Evolutionary conservation across 805 yeast genomes (phyloP).

Genomic region (Ogataea angusta): DNA sequence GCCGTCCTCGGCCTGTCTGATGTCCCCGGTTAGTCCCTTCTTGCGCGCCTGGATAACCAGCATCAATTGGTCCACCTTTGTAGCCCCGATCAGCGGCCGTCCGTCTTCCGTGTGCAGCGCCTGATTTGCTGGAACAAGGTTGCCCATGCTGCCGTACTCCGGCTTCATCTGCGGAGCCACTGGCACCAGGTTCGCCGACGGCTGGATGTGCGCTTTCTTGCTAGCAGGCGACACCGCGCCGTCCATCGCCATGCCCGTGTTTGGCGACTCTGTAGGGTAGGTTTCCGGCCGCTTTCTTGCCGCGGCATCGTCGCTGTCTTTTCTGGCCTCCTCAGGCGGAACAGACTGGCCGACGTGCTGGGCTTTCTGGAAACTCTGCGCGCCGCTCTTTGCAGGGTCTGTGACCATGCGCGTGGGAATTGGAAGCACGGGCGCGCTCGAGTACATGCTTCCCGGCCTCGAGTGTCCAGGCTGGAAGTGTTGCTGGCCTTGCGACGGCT

Average conservation of each 20-base stretch:
- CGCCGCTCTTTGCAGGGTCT: slow-evolving; percentile 2
- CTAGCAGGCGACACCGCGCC: not conserved
- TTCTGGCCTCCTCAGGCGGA: not conserved
- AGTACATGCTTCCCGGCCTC: slow-evolving; percentile 23
- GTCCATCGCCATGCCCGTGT: not conserved
- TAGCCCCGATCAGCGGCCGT: slow-evolving; percentile 74
- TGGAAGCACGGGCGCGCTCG: slow-evolving; percentile 21
- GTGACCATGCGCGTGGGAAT: slow-evolving; percentile 19
- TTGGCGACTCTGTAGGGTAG: not conserved
- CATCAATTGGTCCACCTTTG: slow-evolving; percentile 90
- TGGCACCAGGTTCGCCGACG: not conserved
- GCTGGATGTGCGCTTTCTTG: slow-evolving; percentile 1
- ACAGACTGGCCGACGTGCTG: slow-evolving; percentile 1
- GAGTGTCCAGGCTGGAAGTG: slow-evolving; percentile 19
- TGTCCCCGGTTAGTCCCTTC: slow-evolving; percentile 64
- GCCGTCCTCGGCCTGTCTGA: slow-evolving; percentile 68
- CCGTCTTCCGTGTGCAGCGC: slow-evolving; percentile 54
- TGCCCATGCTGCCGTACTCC: slow-evolving; percentile 12
- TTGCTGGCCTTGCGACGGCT: slow-evolving; percentile 15
- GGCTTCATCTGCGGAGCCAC: slow-evolving; percentile 10
- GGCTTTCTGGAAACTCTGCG: not conserved
- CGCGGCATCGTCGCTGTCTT: not conserved
- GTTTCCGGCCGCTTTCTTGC: not conserved
- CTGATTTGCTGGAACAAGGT: slow-evolving; percentile 45
- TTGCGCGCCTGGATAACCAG: slow-evolving; percentile 85